phyloP scores from a whole-genome alignment of 345 rosid species.

The Corchorus capsularis region DNA sequence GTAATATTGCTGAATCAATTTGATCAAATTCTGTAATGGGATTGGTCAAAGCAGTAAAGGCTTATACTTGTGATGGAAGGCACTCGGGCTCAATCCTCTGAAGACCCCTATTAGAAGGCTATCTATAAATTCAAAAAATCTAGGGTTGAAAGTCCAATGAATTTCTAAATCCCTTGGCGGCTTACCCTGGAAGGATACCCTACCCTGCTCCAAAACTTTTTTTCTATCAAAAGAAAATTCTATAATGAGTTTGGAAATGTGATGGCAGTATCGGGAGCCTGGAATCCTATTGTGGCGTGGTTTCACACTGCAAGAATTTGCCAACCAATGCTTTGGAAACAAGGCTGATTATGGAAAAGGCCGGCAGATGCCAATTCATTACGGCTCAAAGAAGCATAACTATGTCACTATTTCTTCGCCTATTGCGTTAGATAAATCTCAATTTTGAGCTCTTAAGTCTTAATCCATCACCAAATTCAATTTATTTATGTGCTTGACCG shows the following conservation, averaged over 20 bases:
- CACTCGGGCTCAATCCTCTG: too few relatives aligned
- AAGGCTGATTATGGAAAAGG: constrained; percentile 78
- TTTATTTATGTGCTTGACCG: constrained; percentile 30
- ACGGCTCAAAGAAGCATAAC: constrained; percentile 68
- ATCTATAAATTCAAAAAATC: too few relatives aligned
- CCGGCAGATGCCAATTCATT: constrained; percentile 84
- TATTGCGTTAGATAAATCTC: constrained; percentile 50
- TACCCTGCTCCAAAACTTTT: too few relatives aligned
- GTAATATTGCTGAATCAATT: neutral
- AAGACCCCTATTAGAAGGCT: too few relatives aligned
- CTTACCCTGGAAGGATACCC: too few relatives aligned
- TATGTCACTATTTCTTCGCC: constrained; percentile 79
- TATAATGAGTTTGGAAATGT: neutral
- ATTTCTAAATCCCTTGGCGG: too few relatives aligned
- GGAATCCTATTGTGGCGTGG: constrained; percentile 82
- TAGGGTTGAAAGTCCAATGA: too few relatives aligned
- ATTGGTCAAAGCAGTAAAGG: too few relatives aligned
- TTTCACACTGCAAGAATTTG: constrained; percentile 66
- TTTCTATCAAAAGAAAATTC: too few relatives aligned
- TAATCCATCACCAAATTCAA: neutral
- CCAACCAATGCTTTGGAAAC: constrained; percentile 74
- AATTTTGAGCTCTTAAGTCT: neutral
- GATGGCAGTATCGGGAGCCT: constrained; percentile 67
- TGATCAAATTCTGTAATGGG: neutral
- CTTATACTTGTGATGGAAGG: too few relatives aligned